Percentiles rank a stretch among this genome's conserved stretches.
Conservation (phyloP, 2,329 filamentous ascomycete species). For the Paracorniculantispora psalliotae region DNA sequence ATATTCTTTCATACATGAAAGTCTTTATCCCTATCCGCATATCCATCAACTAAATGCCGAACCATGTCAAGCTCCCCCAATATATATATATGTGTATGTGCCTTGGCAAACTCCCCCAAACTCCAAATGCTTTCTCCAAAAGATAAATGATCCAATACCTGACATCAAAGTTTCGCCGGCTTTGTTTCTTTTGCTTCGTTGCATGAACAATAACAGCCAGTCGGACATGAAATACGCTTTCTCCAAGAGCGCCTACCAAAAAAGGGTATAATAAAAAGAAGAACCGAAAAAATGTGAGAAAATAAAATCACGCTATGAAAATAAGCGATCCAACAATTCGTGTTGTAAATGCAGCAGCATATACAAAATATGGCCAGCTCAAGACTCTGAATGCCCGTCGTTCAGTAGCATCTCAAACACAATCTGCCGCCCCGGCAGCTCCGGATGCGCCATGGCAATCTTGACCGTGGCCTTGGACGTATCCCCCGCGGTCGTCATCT, state of each 20-base stretch:
- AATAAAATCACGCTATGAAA: not conserved
- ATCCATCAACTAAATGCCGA: not conserved
- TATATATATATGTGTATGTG: not conserved
- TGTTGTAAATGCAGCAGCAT: too few species aligned
- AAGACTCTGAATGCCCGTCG: slow-evolving; percentile 64
- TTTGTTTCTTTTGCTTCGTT: too few species aligned
- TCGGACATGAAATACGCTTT: too few species aligned
- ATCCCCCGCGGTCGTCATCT: slow-evolving; percentile 33
- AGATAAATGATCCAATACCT: not conserved
- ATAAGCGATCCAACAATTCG: not conserved
- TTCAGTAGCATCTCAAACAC: slow-evolving; percentile 91
- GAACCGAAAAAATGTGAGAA: not conserved
- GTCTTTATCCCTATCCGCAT: too few species aligned
- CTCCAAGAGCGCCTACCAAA: too few species aligned
- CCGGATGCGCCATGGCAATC: slow-evolving; percentile 91
- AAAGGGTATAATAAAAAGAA: not conserved
- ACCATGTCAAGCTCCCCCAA: not conserved
- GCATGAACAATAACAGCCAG: too few species aligned
- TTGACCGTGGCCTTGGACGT: slow-evolving; percentile 75
- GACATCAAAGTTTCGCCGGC: too few species aligned
- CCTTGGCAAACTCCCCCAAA: not conserved
- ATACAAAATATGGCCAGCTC: not conserved
- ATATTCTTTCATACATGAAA: too few species aligned
- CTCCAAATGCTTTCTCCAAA: not conserved
- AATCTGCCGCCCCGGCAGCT: slow-evolving; percentile 76